Conservation (phyloP, 306 rosid genomes). For the Pterocarpus santalinus region DNA sequence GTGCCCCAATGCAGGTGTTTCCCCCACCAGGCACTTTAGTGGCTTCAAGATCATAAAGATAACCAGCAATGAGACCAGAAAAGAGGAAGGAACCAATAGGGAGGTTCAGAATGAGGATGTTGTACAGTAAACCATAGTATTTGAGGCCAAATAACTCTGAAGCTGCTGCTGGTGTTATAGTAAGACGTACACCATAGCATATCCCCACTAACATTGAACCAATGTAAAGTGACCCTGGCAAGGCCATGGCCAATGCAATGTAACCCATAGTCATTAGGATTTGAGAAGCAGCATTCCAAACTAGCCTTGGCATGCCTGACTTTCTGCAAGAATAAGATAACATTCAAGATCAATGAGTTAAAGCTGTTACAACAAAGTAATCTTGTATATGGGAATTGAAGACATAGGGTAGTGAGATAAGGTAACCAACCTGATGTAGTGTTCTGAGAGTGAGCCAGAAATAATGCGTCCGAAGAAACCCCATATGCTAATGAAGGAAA, state of each 20-base stretch:
- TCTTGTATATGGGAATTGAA: neutral
- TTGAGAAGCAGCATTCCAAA: constrained; percentile 54
- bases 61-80: constrained; percentile 55
- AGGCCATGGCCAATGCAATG: constrained; percentile 46
- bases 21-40: constrained; percentile 47
- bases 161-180: constrained; percentile 48
- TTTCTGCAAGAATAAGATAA: constrained; percentile 38
- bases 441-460: constrained; percentile 50
- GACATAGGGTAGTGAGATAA: neutral
- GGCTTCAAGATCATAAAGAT: constrained; percentile 50
- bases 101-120: constrained; percentile 54
- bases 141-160: constrained; percentile 55
- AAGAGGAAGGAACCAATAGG: constrained; percentile 55
- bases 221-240: constrained; percentile 54
- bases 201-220: constrained; percentile 54
- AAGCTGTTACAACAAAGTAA: neutral
- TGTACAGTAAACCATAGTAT: constrained; percentile 53
- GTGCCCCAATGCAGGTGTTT: constrained; percentile 50
- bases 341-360: constrained; percentile 10
- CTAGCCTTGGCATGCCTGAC: constrained; percentile 40
- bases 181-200: constrained; percentile 47
- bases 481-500: constrained; percentile 60
- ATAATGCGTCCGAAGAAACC: constrained; percentile 52
- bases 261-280: constrained; percentile 44
- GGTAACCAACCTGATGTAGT: constrained; percentile 45